Evolutionary conservation across 805 yeast genomes (phyloP), one percentile per base, ranked within the genome.

Genomic region (Millerozyma acaciae): DNA sequence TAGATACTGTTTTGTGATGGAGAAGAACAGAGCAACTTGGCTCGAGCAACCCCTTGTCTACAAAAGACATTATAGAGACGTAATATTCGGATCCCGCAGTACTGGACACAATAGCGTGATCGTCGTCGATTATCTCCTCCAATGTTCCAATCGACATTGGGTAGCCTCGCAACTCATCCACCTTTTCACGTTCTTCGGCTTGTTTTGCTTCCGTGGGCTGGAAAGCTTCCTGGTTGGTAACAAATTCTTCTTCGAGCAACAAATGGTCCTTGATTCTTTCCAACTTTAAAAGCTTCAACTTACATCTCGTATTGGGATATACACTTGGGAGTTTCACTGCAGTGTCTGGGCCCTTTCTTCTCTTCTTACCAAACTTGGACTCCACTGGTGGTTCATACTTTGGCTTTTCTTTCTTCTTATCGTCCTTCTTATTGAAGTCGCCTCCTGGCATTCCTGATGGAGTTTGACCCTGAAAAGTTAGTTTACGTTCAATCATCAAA

Each of bases 381-480:
- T 90, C 94, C 40, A 90, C 97, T 10, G 98, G 98, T 21, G 98
- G 97, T 63, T 93, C 98, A 62, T 90, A 93, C 70, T 89, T 90
- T 53, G 97, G 97, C 64, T 90, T 89, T 51, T 84, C 85, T 45
- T 80, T 78, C 65, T 80, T 80, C 57, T 57, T 65, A 43, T 74
- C 78, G 48, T 76, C 79, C 60, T 69, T 70, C 57, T 68, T 68
- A 47, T 57, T 60, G 46, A 52, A 49, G 53, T 73, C 75, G 47
- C 66, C 68, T 43, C 76, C 77, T 45, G 69, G 68, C 70, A 73
- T 61, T 39, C 75, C 75, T 16, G 77, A 70, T 35, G 78, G 71
- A 34, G 68, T 71, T 66, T 74, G 78, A 49, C 80, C 79, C 79
- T 38, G 21, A 10, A 18, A 17, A 10, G 22, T 5, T n/a, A n/a